Conservation (phyloP, 352 stramenopile species). For the Globisporangium acanthophoron region DNA sequence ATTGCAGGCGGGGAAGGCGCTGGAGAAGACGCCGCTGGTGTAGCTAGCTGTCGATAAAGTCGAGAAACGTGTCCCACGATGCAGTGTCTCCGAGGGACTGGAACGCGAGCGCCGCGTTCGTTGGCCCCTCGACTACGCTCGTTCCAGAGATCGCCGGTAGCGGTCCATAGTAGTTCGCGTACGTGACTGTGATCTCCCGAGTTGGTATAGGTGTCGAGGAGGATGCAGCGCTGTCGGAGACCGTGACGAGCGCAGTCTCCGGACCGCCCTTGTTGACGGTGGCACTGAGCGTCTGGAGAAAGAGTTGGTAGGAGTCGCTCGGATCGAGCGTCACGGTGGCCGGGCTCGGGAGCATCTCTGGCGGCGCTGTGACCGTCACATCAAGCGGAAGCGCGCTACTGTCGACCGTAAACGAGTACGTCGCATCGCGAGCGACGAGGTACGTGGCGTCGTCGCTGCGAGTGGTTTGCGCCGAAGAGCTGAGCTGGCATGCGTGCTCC, state of each 20-base stretch:
- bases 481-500: slow-evolving; percentile 6
- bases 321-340: neutral
- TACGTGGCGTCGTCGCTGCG: slow-evolving; percentile 4
- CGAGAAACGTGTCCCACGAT: slow-evolving; percentile 3
- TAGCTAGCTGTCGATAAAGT: neutral
- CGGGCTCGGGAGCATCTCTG: neutral
- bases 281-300: neutral
- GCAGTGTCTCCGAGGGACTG: slow-evolving; percentile 9
- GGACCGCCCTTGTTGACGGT: no score
- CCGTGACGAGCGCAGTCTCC: neutral
- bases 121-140: neutral
- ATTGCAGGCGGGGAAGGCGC: no score
- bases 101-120: slow-evolving; percentile 1
- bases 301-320: neutral
- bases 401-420: slow-evolving; percentile 1
- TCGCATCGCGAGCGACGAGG: neutral
- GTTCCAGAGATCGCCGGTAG: slow-evolving; percentile 1
- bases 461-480: neutral
- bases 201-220: neutral
- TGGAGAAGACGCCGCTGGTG: no score
- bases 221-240: neutral
- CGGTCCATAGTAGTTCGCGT: slow-evolving; percentile 1
- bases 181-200: slow-evolving; percentile 1
- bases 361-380: neutral
- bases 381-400: neutral